Base-by-base conservation (phyloP, 495 filamentous ascomycete species). In the Hyaloscypha bicolor region DNA sequence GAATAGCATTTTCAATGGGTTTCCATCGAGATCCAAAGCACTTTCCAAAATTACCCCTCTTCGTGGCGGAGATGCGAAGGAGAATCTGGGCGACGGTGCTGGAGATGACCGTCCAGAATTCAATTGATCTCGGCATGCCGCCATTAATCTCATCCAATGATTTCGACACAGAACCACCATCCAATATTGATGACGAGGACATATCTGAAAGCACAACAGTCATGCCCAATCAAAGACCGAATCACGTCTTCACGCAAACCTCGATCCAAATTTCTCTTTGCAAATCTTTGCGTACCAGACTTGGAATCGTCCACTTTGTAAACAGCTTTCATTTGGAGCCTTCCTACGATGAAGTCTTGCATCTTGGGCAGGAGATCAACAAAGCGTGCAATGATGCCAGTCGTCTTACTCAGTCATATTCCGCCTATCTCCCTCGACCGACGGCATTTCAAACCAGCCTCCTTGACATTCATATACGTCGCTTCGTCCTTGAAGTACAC, bases 1-100 rank as follows among this genome's bases (percentile, higher is more conserved):
- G 87, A 65, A 80, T 81, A 33, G 87, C 86, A 55, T 78, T 89
- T 60, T 79, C 78, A 55, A 86, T 89, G 77, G 88, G 88, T 0
- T 75, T 90, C 9, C 86, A 91, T 67, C 76, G 82, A 14, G 87
- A 90, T 61, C 86, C 87, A 0, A 70, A 76, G 22, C 66, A 67
- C 45, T 69, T 84, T 2, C 73, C 78, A 16, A 76, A 71, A 32
- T 78, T 75, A 68, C 72, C 82, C 2, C 65, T 63, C 1, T 85
- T 88, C 52, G 78, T 78, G 19, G 81, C 85, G 62, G 89, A 92
- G 76, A 87, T 91, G 83, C 83, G 88, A n/a, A 77, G 89, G 60
- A 81, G 88, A 37, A 77, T 92, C 12, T 91, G 89, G 89, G 83
- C 81, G 16, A 87, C 86, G 1, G 85, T 89, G 37, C 69, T 90